Conservation (phyloP, 345 rosid species). For the Corchorus capsularis region DNA sequence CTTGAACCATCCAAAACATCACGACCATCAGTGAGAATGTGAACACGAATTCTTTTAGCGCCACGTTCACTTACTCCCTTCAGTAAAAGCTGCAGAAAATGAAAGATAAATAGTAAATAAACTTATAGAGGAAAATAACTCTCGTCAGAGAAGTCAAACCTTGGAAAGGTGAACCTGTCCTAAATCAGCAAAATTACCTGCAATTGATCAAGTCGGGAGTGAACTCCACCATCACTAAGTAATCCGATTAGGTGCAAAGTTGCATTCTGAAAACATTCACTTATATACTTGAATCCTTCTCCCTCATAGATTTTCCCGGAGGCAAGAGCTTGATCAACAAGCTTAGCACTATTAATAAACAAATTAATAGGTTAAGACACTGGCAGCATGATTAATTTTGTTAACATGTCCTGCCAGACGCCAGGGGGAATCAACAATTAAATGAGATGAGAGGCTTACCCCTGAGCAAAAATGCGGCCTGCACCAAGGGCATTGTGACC, state of each 20-base stretch:
- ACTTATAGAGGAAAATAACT: background rate
- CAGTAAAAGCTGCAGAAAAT: constrained; percentile 61
- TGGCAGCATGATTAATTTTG: background rate
- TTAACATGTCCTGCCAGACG: background rate
- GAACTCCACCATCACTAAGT: constrained; percentile 97
- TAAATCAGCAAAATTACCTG: constrained; percentile 46
- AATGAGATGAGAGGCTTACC: constrained; percentile 32
- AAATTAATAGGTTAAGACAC: constrained; percentile 4
- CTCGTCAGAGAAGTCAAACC: background rate
- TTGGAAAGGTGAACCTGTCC: background rate
- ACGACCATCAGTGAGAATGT: constrained; percentile 93
- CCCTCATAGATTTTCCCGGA: constrained; percentile 84
- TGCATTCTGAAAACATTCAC: constrained; percentile 53
- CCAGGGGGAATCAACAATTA: background rate
- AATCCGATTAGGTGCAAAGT: constrained; percentile 90
- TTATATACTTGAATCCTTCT: constrained; percentile 81
- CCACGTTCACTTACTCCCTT: constrained; percentile 85
- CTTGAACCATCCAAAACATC: constrained; percentile 97
- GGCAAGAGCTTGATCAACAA: constrained; percentile 87
- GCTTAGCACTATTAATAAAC: constrained; percentile 70
- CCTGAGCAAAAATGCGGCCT: constrained; percentile 94
- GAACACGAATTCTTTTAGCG: constrained; percentile 89
- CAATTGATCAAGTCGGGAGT: constrained; percentile 91
- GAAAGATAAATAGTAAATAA: background rate
- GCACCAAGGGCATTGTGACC: constrained; percentile 99